phyloP scores from a whole-genome alignment of 768 basidiomycete genomes.

The Boletus edulis region DNA sequence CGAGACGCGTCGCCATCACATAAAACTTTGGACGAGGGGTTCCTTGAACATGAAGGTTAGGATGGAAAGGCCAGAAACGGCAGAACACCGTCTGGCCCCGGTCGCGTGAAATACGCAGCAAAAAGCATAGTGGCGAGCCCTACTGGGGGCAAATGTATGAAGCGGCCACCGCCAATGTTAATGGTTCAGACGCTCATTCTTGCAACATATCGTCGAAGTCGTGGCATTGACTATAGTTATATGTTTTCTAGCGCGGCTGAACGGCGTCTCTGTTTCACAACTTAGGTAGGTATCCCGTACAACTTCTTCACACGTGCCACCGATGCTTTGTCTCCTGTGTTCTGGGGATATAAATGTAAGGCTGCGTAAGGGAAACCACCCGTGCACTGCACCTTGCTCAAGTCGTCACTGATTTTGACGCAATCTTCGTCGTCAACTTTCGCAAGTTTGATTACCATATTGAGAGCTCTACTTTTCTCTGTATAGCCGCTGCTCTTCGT shows the following conservation, averaged over 20 bases:
- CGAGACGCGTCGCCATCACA: slow-evolving; percentile 11
- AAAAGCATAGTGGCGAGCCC: too few species aligned
- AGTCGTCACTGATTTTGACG: slow-evolving; percentile 93
- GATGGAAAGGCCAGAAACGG: too few species aligned
- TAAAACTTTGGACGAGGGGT: slow-evolving; percentile 1
- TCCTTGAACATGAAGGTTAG: too few species aligned
- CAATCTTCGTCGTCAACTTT: slow-evolving; percentile 72
- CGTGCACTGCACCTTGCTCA: slow-evolving; percentile 58
- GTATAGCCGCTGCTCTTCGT: slow-evolving; percentile 39
- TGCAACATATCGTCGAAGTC: neutral
- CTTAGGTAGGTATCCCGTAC: slow-evolving; percentile 1
- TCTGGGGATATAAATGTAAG: slow-evolving; percentile 39
- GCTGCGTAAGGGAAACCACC: neutral
- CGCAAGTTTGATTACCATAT: slow-evolving; percentile 93
- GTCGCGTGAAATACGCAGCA: too few species aligned
- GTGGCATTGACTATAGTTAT: neutral
- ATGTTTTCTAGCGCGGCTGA: neutral
- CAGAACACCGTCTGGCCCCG: too few species aligned
- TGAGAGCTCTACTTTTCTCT: slow-evolving; percentile 77
- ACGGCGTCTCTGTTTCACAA: too few species aligned
- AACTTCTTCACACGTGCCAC: slow-evolving; percentile 55
- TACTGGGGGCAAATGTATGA: too few species aligned
- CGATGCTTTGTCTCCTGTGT: slow-evolving; percentile 62
- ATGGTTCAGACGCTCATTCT: too few species aligned
- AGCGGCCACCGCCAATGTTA: too few species aligned